Conservation (phyloP, 176 grass and related monocot species). For the Cocos nucifera region DNA sequence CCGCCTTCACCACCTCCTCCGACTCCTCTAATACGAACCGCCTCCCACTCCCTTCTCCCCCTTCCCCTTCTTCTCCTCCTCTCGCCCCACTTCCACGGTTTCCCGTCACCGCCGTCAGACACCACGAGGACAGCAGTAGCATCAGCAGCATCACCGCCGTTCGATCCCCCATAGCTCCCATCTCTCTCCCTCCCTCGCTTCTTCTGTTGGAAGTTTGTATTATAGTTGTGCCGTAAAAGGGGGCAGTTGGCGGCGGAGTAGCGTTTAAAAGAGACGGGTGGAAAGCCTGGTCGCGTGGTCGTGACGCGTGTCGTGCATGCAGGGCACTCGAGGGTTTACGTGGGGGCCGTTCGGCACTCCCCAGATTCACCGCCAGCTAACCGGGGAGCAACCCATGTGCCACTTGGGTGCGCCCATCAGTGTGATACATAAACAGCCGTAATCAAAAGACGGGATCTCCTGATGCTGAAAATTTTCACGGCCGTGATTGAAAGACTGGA, state of each 20-base stretch:
- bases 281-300: neutral
- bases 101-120: neutral
- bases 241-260: too few relatives aligned
- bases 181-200: too few relatives aligned
- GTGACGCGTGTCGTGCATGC: constrained; percentile 10
- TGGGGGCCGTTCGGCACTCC: neutral
- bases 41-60: constrained; percentile 9
- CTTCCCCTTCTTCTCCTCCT: constrained; percentile 13
- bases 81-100: constrained; percentile 18
- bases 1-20: constrained; percentile 76
- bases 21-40: constrained; percentile 58
- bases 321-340: constrained; percentile 3
- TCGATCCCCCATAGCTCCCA: neutral
- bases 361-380: too few relatives aligned
- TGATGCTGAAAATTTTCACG: too few relatives aligned
- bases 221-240: too few relatives aligned
- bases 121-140: neutral
- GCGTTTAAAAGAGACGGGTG: too few relatives aligned
- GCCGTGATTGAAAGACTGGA: too few relatives aligned
- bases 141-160: neutral
- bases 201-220: too few relatives aligned
- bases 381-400: neutral
- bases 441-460: too few relatives aligned
- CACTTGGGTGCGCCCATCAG: too few relatives aligned
- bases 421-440: too few relatives aligned